Evolutionary conservation across 805 yeast species (phyloP).

Genomic region (Jamesozyma gamospora): DNA sequence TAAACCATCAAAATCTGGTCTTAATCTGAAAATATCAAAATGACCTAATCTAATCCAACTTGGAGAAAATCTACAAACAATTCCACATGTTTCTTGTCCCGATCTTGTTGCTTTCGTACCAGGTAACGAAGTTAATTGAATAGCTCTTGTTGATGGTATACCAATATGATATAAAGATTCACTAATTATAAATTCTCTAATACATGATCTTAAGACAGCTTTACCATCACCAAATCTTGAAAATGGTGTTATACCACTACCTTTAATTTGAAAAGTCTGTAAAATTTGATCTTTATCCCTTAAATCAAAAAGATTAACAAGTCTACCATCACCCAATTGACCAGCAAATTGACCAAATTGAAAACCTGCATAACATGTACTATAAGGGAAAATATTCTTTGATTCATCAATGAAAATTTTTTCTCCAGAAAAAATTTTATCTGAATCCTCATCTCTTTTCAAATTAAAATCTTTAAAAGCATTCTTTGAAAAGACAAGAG

Average conservation of each 20-base stretch:
- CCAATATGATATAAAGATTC: slow-evolving; percentile 75
- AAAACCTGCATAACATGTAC: slow-evolving; percentile 91
- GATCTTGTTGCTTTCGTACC: slow-evolving; percentile 61
- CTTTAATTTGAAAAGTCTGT: slow-evolving; percentile 64
- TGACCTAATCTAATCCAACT: slow-evolving; percentile 84
- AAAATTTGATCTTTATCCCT: slow-evolving; percentile 36
- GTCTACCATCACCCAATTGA: slow-evolving; percentile 94
- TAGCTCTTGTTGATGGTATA: slow-evolving; percentile 78
- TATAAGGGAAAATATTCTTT: slow-evolving; percentile 55
- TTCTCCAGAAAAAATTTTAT: slow-evolving; percentile 54
- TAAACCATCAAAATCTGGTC: slow-evolving; percentile 58
- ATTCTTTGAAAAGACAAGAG: slow-evolving; percentile 46
- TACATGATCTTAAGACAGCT: slow-evolving; percentile 79
- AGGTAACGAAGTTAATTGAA: slow-evolving; percentile 64
- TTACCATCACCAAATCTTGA: slow-evolving; percentile 96
- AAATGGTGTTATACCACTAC: slow-evolving; percentile 85
- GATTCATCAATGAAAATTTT: slow-evolving; percentile 29
- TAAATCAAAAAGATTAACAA: slow-evolving; percentile 67
- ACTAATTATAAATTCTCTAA: slow-evolving; percentile 78
- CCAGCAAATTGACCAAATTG: slow-evolving; percentile 97
- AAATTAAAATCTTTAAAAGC: slow-evolving; percentile 60
- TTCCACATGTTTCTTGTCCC: slow-evolving; percentile 67
- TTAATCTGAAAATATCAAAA: slow-evolving; percentile 71
- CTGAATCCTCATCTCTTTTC: slow-evolving; percentile 37
- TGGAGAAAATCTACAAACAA: slow-evolving; percentile 74